Percentiles rank a stretch among this genome's conserved stretches.
Conservation (phyloP, 2,329 filamentous ascomycete species). For the Sporothrix phasma region DNA sequence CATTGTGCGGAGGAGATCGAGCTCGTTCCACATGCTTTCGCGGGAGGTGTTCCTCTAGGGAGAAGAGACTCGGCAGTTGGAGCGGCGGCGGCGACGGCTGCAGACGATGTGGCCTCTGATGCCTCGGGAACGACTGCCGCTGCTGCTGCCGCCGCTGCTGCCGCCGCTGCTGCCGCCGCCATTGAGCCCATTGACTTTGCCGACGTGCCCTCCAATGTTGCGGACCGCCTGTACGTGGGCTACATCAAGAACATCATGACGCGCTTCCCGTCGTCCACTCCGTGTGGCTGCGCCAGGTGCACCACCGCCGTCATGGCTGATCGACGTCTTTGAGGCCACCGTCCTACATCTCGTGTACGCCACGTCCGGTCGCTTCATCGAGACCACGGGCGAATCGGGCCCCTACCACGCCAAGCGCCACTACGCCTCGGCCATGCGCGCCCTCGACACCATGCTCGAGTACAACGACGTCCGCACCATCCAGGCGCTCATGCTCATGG, state of each 20-base stretch:
- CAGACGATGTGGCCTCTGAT: not conserved
- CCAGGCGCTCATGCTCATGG: slow-evolving; percentile 20
- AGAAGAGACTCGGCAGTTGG: no score
- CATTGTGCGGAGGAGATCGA: not conserved
- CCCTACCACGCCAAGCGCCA: slow-evolving; percentile 19
- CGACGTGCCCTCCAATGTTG: slow-evolving; percentile 19
- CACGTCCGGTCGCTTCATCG: slow-evolving; percentile 24
- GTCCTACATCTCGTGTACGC: slow-evolving; percentile 26
- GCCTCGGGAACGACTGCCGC: not conserved
- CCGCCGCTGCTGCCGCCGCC: not conserved
- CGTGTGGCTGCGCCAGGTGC: slow-evolving; percentile 19
- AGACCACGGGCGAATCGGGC: slow-evolving; percentile 24
- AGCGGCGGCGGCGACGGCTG: not conserved
- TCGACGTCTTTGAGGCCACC: slow-evolving; percentile 19
- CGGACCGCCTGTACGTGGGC: slow-evolving; percentile 21
- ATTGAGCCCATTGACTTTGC: slow-evolving; percentile 16
- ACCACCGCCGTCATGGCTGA: slow-evolving; percentile 18
- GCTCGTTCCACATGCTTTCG: not conserved
- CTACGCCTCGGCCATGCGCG: slow-evolving; percentile 17
- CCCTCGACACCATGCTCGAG: slow-evolving; percentile 18
- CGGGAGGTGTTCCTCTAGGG: no score
- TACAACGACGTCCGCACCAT: slow-evolving; percentile 19
- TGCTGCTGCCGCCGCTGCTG: not conserved
- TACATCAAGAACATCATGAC: slow-evolving; percentile 24
- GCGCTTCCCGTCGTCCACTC: slow-evolving; percentile 22